These are phyloP conservation scores for Fonsecaea erecta DNA, from an alignment of 2,329 filamentous ascomycete genomes.

Conservation along the genomic window DNA sequence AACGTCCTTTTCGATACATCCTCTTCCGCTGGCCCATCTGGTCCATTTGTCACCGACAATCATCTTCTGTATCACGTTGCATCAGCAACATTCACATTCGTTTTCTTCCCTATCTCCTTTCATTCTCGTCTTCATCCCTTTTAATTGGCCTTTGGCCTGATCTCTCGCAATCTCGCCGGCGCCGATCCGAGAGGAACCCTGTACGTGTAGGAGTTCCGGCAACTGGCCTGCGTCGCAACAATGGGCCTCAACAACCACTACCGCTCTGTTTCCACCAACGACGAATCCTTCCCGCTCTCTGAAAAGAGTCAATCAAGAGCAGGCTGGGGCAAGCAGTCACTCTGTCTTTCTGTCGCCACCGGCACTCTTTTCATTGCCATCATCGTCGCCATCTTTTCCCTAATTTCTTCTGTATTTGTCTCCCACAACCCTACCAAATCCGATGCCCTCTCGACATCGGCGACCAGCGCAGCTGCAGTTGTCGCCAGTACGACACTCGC, in stretches of 20 bases:
- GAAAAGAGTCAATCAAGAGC: slow-evolving; percentile 23
- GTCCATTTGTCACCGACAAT: slow-evolving; percentile 2
- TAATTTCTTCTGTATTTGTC: slow-evolving; percentile 30
- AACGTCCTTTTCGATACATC: background rate
- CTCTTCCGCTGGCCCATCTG: slow-evolving; percentile 1
- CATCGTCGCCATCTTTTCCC: slow-evolving; percentile 30
- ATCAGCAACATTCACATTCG: slow-evolving; percentile 13
- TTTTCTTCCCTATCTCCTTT: slow-evolving; percentile 2
- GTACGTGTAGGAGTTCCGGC: background rate
- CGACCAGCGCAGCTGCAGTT: slow-evolving; percentile 16
- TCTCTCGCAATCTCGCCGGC: background rate
- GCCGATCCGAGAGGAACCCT: background rate
- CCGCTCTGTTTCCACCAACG: slow-evolving; percentile 31
- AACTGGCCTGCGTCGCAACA: slow-evolving; percentile 10
- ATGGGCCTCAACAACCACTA: slow-evolving; percentile 33
- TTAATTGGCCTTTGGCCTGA: background rate
- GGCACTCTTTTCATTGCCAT: slow-evolving; percentile 31
- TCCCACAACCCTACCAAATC: slow-evolving; percentile 16
- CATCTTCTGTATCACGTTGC: slow-evolving; percentile 11
- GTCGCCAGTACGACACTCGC: slow-evolving; percentile 11
- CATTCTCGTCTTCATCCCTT: background rate
- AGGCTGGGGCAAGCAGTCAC: slow-evolving; percentile 34
- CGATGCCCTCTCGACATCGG: slow-evolving; percentile 10
- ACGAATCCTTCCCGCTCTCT: slow-evolving; percentile 28
- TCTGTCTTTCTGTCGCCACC: slow-evolving; percentile 30